Conservation (phyloP, 2,329 filamentous ascomycete species). For the Epichloe scottii region DNA sequence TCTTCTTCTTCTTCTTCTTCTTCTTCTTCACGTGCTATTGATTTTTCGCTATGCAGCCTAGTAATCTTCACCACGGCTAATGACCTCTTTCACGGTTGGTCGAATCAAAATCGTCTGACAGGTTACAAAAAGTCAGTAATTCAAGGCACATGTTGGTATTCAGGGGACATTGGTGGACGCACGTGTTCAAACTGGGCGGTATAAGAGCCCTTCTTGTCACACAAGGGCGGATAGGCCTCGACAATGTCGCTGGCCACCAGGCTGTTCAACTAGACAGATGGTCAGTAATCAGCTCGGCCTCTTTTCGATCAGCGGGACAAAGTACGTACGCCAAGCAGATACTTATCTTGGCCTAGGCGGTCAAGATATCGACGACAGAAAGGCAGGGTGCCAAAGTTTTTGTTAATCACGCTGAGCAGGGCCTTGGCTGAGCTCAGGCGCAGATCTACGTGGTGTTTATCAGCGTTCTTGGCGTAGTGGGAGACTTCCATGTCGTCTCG, state of each 20-base stretch:
- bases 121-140: conserved; percentile 4
- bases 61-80: conserved; percentile 77
- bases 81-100: conserved; percentile 74
- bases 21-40: conserved; percentile 16
- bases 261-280: conserved; percentile 56
- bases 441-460: conserved; percentile 65
- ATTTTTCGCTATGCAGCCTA: conserved; percentile 25
- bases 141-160: too few species aligned
- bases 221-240: conserved; percentile 78
- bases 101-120: conserved; percentile 60
- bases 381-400: conserved; percentile 88
- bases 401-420: conserved; percentile 79
- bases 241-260: conserved; percentile 74
- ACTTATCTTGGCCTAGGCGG: conserved; percentile 87
- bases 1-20: conserved; percentile 10
- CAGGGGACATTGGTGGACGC: conserved; percentile 27
- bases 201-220: conserved; percentile 88
- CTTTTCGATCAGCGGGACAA: conserved; percentile 6
- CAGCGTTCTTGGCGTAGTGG: conserved; percentile 67
- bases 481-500: conserved; percentile 81
- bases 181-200: conserved; percentile 93
- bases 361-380: conserved; percentile 88
- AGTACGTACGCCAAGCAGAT: conserved; percentile 64
- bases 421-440: conserved; percentile 73
- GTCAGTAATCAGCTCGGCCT: not conserved